phyloP scores from a whole-genome alignment of 345 rosid species.

The Citrus mangshanensis region DNA sequence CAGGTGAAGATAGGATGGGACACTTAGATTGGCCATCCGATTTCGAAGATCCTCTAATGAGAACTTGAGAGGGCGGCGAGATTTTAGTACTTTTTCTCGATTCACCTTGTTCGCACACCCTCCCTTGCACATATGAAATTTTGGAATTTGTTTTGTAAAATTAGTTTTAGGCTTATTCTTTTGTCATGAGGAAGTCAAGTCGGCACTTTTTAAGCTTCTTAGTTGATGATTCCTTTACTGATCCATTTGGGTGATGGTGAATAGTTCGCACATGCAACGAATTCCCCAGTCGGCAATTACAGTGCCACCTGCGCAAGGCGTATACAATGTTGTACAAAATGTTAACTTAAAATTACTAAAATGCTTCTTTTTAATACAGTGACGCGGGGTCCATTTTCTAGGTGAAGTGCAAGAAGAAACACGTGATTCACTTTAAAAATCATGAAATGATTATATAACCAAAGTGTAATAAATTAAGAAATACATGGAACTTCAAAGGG shows the following conservation, averaged over 20 bases:
- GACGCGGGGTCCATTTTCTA: too few species aligned
- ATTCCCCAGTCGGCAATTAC: too few species aligned
- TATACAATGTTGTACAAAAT: too few species aligned
- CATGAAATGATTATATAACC: too few species aligned
- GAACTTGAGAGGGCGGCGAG: background rate
- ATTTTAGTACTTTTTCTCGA: background rate
- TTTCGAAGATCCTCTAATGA: background rate
- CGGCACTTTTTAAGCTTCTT: background rate
- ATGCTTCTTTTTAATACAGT: too few species aligned
- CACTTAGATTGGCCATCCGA: conserved; percentile 56
- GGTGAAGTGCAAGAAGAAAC: too few species aligned
- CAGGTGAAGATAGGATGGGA: conserved; percentile 25
- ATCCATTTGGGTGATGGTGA: background rate
- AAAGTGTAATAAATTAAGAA: too few species aligned
- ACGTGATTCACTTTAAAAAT: too few species aligned
- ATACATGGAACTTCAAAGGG: too few species aligned
- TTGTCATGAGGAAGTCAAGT: background rate
- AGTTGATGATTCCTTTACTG: background rate
- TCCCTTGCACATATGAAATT: background rate
- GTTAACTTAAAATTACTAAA: too few species aligned
- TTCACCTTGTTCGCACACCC: background rate
- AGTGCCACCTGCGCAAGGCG: too few species aligned
- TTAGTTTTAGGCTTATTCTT: background rate
- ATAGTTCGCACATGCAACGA: background rate
- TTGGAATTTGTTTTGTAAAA: background rate